A percentile compares a stretch with the other conserved stretches of the same genome.
These are phyloP conservation scores for Lathyrus oleraceus DNA, from an alignment of 306 rosid species.

Conservation along the genomic window DNA sequence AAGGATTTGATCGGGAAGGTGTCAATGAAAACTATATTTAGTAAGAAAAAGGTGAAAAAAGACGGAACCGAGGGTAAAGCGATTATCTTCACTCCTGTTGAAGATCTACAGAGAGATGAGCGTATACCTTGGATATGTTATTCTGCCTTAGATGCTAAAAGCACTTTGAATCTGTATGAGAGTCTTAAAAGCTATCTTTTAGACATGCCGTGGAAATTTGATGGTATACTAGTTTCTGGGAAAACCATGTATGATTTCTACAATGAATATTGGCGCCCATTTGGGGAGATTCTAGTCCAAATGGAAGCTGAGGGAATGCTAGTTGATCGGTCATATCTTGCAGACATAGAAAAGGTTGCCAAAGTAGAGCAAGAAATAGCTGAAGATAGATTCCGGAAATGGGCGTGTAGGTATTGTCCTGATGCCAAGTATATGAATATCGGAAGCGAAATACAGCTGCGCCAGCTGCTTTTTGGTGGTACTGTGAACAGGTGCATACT, in stretches of 20 bases:
- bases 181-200: constrained; percentile 46
- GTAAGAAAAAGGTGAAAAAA: constrained; percentile 50
- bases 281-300: constrained; percentile 81
- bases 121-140: constrained; percentile 54
- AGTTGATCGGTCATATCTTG: constrained; percentile 82
- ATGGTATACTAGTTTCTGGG: constrained; percentile 46
- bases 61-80: constrained; percentile 52
- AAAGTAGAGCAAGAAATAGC: constrained; percentile 81
- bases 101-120: constrained; percentile 43
- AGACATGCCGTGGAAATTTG: constrained; percentile 46
- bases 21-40: constrained; percentile 53
- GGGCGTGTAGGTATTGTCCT: constrained; percentile 82
- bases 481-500: constrained; percentile 62
- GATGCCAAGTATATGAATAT: constrained; percentile 92
- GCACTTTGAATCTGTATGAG: constrained; percentile 50
- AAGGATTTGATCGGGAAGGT: constrained; percentile 49
- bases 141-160: constrained; percentile 54
- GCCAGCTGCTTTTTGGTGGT: constrained; percentile 90
- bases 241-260: constrained; percentile 83
- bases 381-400: constrained; percentile 75
- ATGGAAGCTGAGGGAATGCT: constrained; percentile 98
- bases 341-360: constrained; percentile 84
- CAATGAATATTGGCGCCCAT: constrained; percentile 82
- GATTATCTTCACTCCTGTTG: constrained; percentile 34
- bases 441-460: constrained; percentile 91